phyloP scores from a whole-genome alignment of 1,284 basidiomycete genomes.

The Cryptococcus hybrid region DNA sequence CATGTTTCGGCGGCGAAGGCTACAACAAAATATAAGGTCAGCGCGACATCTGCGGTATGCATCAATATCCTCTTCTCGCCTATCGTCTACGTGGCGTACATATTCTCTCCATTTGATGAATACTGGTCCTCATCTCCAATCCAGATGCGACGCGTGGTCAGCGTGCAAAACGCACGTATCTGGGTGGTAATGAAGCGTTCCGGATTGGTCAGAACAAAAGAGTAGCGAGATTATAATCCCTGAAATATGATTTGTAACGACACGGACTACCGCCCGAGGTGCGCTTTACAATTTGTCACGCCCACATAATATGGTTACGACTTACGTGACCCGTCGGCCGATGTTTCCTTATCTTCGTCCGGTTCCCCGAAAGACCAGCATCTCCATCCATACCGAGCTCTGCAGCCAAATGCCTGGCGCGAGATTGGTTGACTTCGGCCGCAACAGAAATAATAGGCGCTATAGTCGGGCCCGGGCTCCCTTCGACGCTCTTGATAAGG shows the following conservation, averaged over 20 bases:
- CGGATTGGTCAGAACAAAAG: too few relatives aligned
- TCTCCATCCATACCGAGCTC: background rate
- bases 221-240: background rate
- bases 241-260: background rate
- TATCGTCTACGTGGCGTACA: too few relatives aligned
- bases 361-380: background rate
- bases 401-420: background rate
- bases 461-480: background rate
- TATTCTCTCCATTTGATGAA: too few relatives aligned
- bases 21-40: background rate
- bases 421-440: conserved; percentile 1
- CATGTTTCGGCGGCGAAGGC: conserved; percentile 26
- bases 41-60: background rate
- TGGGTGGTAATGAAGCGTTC: too few relatives aligned
- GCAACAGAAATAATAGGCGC: background rate
- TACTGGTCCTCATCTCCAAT: too few relatives aligned
- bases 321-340: conserved; percentile 19
- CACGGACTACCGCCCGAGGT: background rate
- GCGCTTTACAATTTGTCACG: background rate
- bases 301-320: background rate
- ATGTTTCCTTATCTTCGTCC: conserved; percentile 29
- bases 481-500: background rate
- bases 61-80: too few relatives aligned
- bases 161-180: too few relatives aligned
- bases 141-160: too few relatives aligned